Conservation (phyloP, 2,329 filamentous ascomycete genomes). For the Arthrobotrys sinensis region DNA sequence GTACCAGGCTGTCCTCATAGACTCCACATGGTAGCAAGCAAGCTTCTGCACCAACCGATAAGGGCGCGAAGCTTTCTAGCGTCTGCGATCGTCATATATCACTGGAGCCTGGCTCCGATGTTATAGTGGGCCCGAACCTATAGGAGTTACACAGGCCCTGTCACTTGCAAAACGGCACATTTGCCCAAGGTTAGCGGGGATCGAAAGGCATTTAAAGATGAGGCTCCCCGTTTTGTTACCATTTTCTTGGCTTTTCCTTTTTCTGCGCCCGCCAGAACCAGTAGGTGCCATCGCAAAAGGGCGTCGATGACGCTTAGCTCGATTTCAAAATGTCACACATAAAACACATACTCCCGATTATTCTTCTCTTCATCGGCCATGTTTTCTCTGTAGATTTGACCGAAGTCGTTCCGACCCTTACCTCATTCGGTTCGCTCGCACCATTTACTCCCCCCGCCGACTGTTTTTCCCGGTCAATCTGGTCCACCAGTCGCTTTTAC, state of each 20-base stretch:
- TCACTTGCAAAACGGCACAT: slow-evolving; percentile 26
- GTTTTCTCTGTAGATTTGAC: slow-evolving; percentile 29
- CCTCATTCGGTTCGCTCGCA: slow-evolving; percentile 40
- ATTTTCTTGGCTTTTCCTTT: slow-evolving; percentile 5
- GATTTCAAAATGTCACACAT: slow-evolving; percentile 39
- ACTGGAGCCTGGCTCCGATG: background rate
- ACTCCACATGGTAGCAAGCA: background rate
- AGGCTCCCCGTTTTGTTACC: slow-evolving; percentile 5
- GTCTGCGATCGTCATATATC: slow-evolving; percentile 4
- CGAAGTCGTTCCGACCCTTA: slow-evolving; percentile 30
- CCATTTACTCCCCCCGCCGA: slow-evolving; percentile 46
- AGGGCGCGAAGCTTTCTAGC: slow-evolving; percentile 12
- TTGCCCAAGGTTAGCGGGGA: background rate
- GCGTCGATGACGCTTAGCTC: background rate
- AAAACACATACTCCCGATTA: slow-evolving; percentile 23
- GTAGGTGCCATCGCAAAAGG: slow-evolving; percentile 4
- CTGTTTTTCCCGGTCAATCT: slow-evolving; percentile 48
- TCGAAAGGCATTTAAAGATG: slow-evolving; percentile 20
- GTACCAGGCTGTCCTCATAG: background rate
- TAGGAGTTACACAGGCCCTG: slow-evolving; percentile 19
- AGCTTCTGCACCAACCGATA: background rate
- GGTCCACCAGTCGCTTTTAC: slow-evolving; percentile 27
- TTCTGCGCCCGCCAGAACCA: slow-evolving; percentile 10
- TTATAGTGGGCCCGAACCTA: slow-evolving; percentile 2
- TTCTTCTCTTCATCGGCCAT: slow-evolving; percentile 1